These are phyloP conservation scores for Hanseniaspora meyeri DNA, from an alignment of 805 yeast species.

Conservation along the genomic window DNA sequence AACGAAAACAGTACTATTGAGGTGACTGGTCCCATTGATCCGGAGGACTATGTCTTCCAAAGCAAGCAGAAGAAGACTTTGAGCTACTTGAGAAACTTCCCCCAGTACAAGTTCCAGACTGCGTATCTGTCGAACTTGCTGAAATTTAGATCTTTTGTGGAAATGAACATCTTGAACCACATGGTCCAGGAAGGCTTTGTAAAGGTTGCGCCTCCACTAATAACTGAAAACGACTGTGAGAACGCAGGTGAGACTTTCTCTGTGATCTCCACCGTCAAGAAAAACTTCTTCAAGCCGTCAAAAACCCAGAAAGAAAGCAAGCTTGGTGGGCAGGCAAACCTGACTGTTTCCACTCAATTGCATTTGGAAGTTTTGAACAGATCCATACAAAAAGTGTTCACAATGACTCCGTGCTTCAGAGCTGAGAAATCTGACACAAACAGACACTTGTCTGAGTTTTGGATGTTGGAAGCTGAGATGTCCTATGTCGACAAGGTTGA, in stretches of 20 bases:
- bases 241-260: constrained; percentile 90
- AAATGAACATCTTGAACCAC: constrained; percentile 39
- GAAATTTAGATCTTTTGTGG: constrained; percentile 61
- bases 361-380: constrained; percentile 74
- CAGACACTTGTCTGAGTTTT: constrained; percentile 85
- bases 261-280: constrained; percentile 31
- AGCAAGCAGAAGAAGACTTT: constrained; percentile 56
- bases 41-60: constrained; percentile 64
- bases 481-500: constrained; percentile 48
- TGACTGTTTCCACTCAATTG: constrained; percentile 85
- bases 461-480: constrained; percentile 94
- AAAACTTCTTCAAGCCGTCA: constrained; percentile 13
- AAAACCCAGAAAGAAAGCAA: constrained; percentile 14
- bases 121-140: constrained; percentile 50
- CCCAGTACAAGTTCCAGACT: constrained; percentile 68
- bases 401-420: constrained; percentile 80
- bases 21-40: constrained; percentile 33
- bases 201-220: constrained; percentile 74
- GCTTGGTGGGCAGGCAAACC: constrained; percentile 27
- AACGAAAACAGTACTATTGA: background rate
- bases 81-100: constrained; percentile 51
- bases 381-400: constrained; percentile 73
- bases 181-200: constrained; percentile 44
- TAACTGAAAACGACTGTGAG: constrained; percentile 88
- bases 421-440: constrained; percentile 88